phyloP scores from a whole-genome alignment of 768 basidiomycete species.

The Sarcodon aspratus region DNA sequence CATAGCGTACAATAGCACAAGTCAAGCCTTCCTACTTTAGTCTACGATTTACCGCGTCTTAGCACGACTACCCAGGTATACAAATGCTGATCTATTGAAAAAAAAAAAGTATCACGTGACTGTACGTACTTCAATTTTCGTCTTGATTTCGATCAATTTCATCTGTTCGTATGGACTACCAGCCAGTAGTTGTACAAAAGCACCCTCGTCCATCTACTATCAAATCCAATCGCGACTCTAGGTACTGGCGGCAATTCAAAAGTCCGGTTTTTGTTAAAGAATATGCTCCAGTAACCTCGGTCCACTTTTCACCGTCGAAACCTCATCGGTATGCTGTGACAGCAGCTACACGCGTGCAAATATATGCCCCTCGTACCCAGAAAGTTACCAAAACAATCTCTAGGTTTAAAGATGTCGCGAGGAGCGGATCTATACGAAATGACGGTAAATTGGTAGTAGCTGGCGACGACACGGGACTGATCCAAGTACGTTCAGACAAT shows the following conservation, averaged over 20 bases:
- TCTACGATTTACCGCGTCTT: not conserved
- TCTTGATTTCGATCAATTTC: not conserved
- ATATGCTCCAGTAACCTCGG: constrained; percentile 89
- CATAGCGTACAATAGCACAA: not conserved
- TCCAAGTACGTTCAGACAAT: constrained; percentile 37
- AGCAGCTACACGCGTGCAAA: constrained; percentile 85
- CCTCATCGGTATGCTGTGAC: constrained; percentile 96
- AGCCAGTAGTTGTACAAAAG: constrained; percentile 53
- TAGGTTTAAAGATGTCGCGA: constrained; percentile 91
- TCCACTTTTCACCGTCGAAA: constrained; percentile 80
- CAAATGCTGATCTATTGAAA: too few relatives aligned
- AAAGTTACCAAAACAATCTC: constrained; percentile 95
- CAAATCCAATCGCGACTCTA: constrained; percentile 62
- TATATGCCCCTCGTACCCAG: constrained; percentile 94
- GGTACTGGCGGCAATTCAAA: constrained; percentile 82
- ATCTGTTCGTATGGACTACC: constrained; percentile 61
- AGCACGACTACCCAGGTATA: constrained; percentile 8
- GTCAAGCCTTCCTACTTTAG: too few relatives aligned
- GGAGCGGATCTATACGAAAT: constrained; percentile 76
- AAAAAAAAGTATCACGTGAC: constrained; percentile 9
- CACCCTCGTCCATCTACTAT: constrained; percentile 45
- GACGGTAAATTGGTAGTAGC: constrained; percentile 96
- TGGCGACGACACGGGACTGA: constrained; percentile 86
- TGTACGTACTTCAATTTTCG: constrained; percentile 2
- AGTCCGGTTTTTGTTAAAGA: constrained; percentile 94